Conservation (phyloP, 352 stramenopile genomes). For the Phytophthora vignae region DNA sequence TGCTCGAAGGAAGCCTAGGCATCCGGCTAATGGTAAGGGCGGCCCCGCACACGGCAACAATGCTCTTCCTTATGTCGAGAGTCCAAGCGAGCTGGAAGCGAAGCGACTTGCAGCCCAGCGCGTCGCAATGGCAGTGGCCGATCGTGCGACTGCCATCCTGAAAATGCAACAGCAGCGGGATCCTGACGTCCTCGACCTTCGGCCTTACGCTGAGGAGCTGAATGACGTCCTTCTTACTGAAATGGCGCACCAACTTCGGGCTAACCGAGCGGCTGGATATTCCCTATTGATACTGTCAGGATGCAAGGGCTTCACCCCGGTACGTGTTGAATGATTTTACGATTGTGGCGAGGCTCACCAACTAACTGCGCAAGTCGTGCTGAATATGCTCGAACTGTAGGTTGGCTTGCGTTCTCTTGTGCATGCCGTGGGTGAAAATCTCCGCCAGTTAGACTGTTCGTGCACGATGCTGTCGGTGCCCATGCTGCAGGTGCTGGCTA, state of each 20-base stretch:
- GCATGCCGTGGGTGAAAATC: constrained; percentile 54
- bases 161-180: constrained; percentile 49
- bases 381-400: constrained; percentile 32
- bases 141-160: constrained; percentile 61
- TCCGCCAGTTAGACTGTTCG: constrained; percentile 66
- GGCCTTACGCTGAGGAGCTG: constrained; percentile 50
- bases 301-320: constrained; percentile 61
- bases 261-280: constrained; percentile 52
- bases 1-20: constrained; percentile 18
- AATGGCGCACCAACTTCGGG: constrained; percentile 59
- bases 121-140: constrained; percentile 43
- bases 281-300: constrained; percentile 60
- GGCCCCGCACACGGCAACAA: constrained; percentile 45
- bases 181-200: constrained; percentile 68
- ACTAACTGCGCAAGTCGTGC: constrained; percentile 1
- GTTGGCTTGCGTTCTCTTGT: constrained; percentile 78
- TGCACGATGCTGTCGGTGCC: constrained; percentile 54
- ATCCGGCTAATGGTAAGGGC: constrained; percentile 1
- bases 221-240: constrained; percentile 69
- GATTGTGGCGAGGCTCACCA: background rate
- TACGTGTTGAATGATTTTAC: constrained; percentile 17
- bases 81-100: constrained; percentile 31
- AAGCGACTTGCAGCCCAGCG: constrained; percentile 49
- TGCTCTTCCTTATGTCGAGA: constrained; percentile 36
- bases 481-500: constrained; percentile 78